Evolutionary conservation across 257 asterid genomes (phyloP).

Genomic region (Solanum tacnaense): DNA sequence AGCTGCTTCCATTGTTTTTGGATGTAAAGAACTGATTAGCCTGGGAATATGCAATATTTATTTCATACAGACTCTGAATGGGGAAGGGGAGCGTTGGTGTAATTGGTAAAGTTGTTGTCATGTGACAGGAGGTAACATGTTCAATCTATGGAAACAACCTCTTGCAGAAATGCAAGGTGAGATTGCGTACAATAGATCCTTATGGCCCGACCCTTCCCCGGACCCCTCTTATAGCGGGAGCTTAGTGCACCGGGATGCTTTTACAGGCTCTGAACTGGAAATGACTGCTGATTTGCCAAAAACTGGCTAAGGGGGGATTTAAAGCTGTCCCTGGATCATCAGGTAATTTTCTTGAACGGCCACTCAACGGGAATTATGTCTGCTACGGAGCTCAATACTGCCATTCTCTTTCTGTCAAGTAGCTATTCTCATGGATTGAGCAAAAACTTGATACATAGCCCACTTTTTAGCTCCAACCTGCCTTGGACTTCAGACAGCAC

Average conservation of each 20-base stretch:
- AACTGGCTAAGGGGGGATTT: background rate
- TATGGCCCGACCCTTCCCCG: background rate
- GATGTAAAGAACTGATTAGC: background rate
- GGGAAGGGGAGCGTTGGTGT: background rate
- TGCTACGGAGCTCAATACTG: background rate
- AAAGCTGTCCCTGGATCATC: background rate
- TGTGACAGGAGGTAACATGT: background rate
- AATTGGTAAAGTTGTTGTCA: background rate
- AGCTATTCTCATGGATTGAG: background rate
- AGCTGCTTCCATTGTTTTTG: background rate
- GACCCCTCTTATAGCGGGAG: background rate
- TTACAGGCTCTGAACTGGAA: background rate
- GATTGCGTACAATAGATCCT: background rate
- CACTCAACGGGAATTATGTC: background rate
- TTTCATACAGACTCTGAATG: background rate
- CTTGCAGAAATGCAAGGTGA: background rate
- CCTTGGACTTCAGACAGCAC: background rate
- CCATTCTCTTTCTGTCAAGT: background rate
- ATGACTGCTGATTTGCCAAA: background rate
- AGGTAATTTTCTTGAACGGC: background rate
- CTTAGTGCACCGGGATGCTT: background rate
- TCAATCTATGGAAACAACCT: background rate
- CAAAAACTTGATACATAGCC: background rate
- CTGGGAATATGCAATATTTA: background rate
- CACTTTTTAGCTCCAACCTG: background rate